Base-by-base conservation (phyloP, 2,329 filamentous ascomycete genomes). In the Beauveria caledonica region DNA sequence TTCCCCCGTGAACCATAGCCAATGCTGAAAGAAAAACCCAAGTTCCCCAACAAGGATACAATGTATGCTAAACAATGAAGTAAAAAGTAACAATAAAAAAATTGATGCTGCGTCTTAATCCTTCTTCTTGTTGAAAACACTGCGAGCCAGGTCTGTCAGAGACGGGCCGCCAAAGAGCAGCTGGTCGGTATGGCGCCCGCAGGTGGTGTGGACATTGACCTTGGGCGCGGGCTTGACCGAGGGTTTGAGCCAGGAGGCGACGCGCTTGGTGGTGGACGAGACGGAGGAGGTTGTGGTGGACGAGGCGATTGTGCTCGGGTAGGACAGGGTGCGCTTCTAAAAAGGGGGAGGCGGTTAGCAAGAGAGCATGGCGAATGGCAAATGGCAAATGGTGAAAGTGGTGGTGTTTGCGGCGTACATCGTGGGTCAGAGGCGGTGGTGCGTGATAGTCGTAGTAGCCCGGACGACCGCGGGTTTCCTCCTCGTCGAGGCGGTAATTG, bases 111-210 rank as follows among this genome's bases (percentile, higher is more conserved):
- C 25, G 21, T 21, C n/a, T 51, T 45, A 29, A 15, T 54, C 27
- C 13, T 53, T 50, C 58, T 69, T 67, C 63, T 69, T 69, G 66
- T 71, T 74, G 46, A 75, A 74, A 51, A 79, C 66, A 17, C 74
- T 69, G 50, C 74, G 74, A 64, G 76, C 76, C 39, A 80, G 68
- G 49, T 77, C 76, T 8, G 73, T 68, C 23, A 80, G 66, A 2
- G 76, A 79, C 46, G 76, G 76, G 1, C 80, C 80, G 39, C 78
- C 72, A 62, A 83, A 80, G 15, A 83, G 71, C 62, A 76, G 80
- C 65, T 83, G 78, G 64, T 81, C 76, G 44, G 78, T 78, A 68
- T 83, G 80, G 15, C 81, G 74, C 15, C 81, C 81, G 63, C 81
- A 83, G 61, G 80, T 79, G 40, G 80, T 82, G 69, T 82, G 76